phyloP scores from a whole-genome alignment of 108 stramenopile genomes.

The Fistulifera pelliculosa region DNA sequence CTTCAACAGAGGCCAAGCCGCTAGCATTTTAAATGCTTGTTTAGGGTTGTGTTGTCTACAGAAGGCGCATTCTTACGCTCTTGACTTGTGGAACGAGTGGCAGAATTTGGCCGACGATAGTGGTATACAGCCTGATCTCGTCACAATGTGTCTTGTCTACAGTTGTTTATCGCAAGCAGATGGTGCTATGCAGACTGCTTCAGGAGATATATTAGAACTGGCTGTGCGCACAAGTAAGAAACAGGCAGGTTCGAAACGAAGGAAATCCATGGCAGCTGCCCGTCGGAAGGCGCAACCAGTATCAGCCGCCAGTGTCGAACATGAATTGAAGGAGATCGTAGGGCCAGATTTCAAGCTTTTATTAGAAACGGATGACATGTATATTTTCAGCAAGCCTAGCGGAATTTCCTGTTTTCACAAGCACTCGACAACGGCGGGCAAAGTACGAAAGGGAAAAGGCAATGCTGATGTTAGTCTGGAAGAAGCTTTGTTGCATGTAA shows the following conservation, averaged over 20 bases:
- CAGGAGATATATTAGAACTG: conserved; percentile 36
- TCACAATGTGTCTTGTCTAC: background rate
- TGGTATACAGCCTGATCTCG: background rate
- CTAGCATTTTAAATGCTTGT: conserved; percentile 7
- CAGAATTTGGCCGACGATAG: background rate
- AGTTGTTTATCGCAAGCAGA: conserved; percentile 2
- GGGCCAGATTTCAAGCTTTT: conserved; percentile 47
- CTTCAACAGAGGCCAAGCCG: background rate
- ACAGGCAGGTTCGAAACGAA: conserved; percentile 44
- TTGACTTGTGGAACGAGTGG: background rate
- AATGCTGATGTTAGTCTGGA: conserved; percentile 46
- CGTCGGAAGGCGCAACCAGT: conserved; percentile 15
- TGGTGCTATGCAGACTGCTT: conserved; percentile 16
- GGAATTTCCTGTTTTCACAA: conserved; percentile 59
- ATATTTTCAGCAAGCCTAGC: conserved; percentile 57
- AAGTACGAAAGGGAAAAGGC: conserved; percentile 22
- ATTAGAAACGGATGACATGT: conserved; percentile 41
- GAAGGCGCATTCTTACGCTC: background rate
- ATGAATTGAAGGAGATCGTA: conserved; percentile 23
- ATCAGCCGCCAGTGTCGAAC: conserved; percentile 15
- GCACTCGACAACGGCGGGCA: conserved; percentile 50
- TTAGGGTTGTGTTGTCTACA: background rate
- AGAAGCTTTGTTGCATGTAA: conserved; percentile 53
- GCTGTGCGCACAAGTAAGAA: conserved; percentile 44
- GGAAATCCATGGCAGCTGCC: conserved; percentile 44